Conservation (phyloP, 2,329 filamentous ascomycete genomes). For the Atkinsonella texensis region DNA sequence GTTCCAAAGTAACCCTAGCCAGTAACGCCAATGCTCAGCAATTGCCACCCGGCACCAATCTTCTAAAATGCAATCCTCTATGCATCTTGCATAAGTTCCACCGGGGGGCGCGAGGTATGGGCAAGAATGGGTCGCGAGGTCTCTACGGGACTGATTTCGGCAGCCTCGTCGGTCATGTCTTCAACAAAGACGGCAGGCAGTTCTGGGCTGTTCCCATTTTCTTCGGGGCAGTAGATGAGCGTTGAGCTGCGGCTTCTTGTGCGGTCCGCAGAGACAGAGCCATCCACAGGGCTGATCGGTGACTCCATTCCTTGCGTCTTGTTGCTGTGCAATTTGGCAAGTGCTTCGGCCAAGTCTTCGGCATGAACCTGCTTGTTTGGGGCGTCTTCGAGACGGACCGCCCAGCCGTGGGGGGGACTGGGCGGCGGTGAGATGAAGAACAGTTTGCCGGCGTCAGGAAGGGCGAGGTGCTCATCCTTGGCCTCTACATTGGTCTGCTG, state of each 20-base stretch:
- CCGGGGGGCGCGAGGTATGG: slow-evolving; percentile 50
- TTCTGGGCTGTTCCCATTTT: slow-evolving; percentile 39
- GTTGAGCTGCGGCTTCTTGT: slow-evolving; percentile 50
- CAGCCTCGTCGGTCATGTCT: slow-evolving; percentile 49
- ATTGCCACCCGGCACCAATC: background rate
- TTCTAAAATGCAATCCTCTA: slow-evolving; percentile 7
- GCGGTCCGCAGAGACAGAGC: slow-evolving; percentile 13
- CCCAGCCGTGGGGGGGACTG: slow-evolving; percentile 56
- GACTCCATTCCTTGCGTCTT: slow-evolving; percentile 13
- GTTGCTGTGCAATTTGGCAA: slow-evolving; percentile 47
- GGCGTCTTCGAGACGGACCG: slow-evolving; percentile 54
- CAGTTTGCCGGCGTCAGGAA: slow-evolving; percentile 57
- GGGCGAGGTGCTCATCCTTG: slow-evolving; percentile 46
- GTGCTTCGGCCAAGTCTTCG: slow-evolving; percentile 54
- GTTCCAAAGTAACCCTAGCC: background rate
- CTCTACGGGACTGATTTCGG: slow-evolving; percentile 30
- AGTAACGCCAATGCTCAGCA: background rate
- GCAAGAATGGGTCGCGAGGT: slow-evolving; percentile 37
- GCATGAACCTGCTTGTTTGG: slow-evolving; percentile 60
- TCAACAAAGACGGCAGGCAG: slow-evolving; percentile 56
- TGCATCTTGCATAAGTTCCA: slow-evolving; percentile 48
- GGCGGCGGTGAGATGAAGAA: slow-evolving; percentile 64
- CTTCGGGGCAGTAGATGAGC: slow-evolving; percentile 51
- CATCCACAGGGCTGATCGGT: slow-evolving; percentile 20
- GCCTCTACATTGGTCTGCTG: slow-evolving; percentile 45